Percentiles rank a stretch among this genome's conserved stretches.
These are phyloP conservation scores for Durusdinium trenchii DNA, from an alignment of 73 alveolate species.

Conservation along the genomic window DNA sequence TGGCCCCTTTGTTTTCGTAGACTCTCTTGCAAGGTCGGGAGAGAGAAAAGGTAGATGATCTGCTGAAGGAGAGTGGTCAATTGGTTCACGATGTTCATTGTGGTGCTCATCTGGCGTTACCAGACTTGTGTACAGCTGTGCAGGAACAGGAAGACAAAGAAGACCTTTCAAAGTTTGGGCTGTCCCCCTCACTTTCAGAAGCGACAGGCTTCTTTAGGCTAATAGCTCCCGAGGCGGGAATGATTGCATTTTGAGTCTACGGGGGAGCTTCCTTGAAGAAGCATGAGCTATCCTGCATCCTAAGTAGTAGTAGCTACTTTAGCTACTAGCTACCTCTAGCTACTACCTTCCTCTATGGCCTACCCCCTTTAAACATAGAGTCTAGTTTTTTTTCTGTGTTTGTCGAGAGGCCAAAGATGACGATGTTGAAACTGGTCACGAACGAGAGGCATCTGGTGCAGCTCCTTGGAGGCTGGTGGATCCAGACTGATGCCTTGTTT, in stretches of 20 bases:
- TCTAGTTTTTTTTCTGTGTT: too few relatives aligned
- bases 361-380: too few relatives aligned
- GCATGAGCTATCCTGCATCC: too few relatives aligned
- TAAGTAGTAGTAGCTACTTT: too few relatives aligned
- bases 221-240: slow-evolving; percentile 10
- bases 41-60: slow-evolving; percentile 61
- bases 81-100: too few relatives aligned
- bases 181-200: neutral
- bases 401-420: slow-evolving; percentile 64
- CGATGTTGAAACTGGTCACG: slow-evolving; percentile 89
- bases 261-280: too few relatives aligned
- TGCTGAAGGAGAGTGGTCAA: slow-evolving; percentile 54
- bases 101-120: too few relatives aligned
- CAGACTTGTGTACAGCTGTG: neutral
- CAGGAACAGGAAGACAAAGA: slow-evolving; percentile 37
- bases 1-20: neutral
- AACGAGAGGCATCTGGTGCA: slow-evolving; percentile 78
- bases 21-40: slow-evolving; percentile 32
- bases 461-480: slow-evolving; percentile 79
- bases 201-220: slow-evolving; percentile 37
- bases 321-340: neutral
- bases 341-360: neutral
- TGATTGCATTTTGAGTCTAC: neutral
- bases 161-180: slow-evolving; percentile 35
- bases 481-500: neutral